phyloP scores from a whole-genome alignment of 1,139 yeast genomes.

The Zygosaccharomyces sapae region DNA sequence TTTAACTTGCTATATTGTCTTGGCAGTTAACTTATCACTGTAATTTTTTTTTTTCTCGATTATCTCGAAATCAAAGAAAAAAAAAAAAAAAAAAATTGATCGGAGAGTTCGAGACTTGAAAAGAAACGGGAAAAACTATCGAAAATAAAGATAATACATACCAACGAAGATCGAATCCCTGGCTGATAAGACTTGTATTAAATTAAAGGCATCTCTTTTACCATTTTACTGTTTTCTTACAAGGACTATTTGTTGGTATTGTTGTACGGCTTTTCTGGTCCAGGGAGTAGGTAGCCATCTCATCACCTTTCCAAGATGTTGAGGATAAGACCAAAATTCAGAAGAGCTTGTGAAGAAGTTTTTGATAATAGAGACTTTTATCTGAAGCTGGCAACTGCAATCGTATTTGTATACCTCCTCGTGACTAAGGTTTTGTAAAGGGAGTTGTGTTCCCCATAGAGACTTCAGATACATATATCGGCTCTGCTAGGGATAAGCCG shows the following conservation, averaged over 20 bases:
- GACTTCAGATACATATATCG: constrained; percentile 21
- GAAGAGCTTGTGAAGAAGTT: neutral
- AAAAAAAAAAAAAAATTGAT: neutral
- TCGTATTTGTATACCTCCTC: neutral
- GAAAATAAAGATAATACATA: neutral
- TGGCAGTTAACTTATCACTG: neutral
- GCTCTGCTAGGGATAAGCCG: constrained; percentile 30
- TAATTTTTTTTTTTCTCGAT: neutral
- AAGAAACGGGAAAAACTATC: neutral
- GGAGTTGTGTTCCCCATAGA: constrained; percentile 1
- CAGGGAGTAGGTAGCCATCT: neutral
- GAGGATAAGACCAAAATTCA: neutral
- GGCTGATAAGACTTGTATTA: neutral
- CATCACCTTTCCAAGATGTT: neutral
- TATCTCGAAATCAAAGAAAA: too few relatives aligned
- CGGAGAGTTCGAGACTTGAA: constrained; percentile 1
- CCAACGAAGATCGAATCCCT: neutral
- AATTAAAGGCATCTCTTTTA: too few relatives aligned
- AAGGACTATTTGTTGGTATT: neutral
- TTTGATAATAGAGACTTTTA: constrained; percentile 1
- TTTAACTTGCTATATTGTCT: neutral
- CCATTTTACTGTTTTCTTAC: neutral
- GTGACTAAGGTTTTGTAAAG: constrained; percentile 3
- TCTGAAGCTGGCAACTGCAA: neutral
- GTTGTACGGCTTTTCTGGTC: too few relatives aligned